Conservation (phyloP, 2,329 filamentous ascomycete genomes). For the Chaetomiaceae sp. region DNA sequence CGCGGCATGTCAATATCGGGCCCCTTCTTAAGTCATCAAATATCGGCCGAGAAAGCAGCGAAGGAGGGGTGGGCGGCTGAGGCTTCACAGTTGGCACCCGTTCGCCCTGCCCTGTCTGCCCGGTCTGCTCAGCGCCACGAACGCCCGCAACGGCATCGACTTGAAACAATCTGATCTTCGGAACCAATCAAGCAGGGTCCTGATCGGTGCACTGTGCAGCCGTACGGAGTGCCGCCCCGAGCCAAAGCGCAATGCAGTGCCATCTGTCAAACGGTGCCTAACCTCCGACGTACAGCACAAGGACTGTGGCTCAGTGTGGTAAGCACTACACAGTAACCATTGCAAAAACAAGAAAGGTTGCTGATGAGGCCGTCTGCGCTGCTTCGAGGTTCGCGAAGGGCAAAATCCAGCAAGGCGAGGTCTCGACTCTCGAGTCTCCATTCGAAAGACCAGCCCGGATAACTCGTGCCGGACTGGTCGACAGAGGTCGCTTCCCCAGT, state of each 20-base stretch:
- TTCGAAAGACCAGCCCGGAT: too few species aligned
- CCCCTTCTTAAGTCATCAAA: constrained; percentile 19
- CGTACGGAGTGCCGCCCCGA: constrained; percentile 18
- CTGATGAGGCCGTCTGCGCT: too few species aligned
- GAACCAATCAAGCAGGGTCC: constrained; percentile 19
- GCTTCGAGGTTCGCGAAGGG: too few species aligned
- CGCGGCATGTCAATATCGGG: constrained; percentile 22
- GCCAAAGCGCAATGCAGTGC: constrained; percentile 13
- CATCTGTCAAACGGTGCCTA: constrained; percentile 2
- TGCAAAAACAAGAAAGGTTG: too few species aligned
- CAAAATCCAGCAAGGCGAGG: too few species aligned
- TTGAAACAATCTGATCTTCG: constrained; percentile 22
- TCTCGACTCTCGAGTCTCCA: too few species aligned
- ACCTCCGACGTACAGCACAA: constrained; percentile 4
- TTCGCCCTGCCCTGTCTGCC: too few species aligned
- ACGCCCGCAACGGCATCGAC: constrained; percentile 7
- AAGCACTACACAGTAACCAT: too few species aligned
- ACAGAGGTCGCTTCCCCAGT: too few species aligned
- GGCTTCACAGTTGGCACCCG: too few species aligned
- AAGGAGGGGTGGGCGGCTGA: constrained; percentile 10
- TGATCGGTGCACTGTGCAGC: constrained; percentile 10
- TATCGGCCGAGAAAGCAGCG: constrained; percentile 26
- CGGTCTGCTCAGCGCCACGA: constrained; percentile 9
- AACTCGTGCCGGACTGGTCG: too few species aligned
- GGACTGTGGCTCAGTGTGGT: too few species aligned